Percentiles rank a stretch among this genome's conserved stretches.
Evolutionary conservation across 2,329 filamentous ascomycete species (phyloP).

Genomic region (Zymoseptoria ardabiliae): DNA sequence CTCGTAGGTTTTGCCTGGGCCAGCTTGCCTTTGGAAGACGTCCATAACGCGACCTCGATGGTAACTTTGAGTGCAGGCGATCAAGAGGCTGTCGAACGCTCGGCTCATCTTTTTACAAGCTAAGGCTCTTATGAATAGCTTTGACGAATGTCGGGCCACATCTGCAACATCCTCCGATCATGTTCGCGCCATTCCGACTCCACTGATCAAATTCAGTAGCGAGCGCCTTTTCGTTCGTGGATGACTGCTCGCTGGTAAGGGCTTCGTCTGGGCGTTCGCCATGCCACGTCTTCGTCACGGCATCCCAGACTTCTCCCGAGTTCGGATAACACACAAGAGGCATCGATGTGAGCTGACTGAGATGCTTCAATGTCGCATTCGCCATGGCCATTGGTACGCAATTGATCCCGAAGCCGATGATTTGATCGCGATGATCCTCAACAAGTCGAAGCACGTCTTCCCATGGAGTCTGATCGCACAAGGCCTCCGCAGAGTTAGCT

Average conservation of each 20-base stretch:
- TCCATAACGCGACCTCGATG: no score
- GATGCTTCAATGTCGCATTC: constrained; percentile 27
- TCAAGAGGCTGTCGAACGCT: no score
- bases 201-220: constrained; percentile 6
- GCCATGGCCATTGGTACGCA: constrained; percentile 35
- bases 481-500: constrained; percentile 28
- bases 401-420: constrained; percentile 41
- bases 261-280: constrained; percentile 18
- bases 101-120: no score
- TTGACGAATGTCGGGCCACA: constrained; percentile 31
- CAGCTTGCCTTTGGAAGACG: no score
- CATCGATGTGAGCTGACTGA: constrained; percentile 28
- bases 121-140: constrained; percentile 8
- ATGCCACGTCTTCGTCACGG: constrained; percentile 31
- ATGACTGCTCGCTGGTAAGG: constrained; percentile 24
- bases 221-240: constrained; percentile 3
- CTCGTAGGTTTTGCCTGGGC: no score
- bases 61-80: no score
- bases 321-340: constrained; percentile 38
- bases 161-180: constrained; percentile 44
- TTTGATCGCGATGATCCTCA: constrained; percentile 21
- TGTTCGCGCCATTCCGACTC: constrained; percentile 34
- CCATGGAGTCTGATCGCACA: constrained; percentile 38
- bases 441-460: constrained; percentile 28
- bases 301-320: constrained; percentile 42